Evolutionary conservation across 495 filamentous ascomycete genomes (phyloP).

Genomic region (Articulospora tetracladia): DNA sequence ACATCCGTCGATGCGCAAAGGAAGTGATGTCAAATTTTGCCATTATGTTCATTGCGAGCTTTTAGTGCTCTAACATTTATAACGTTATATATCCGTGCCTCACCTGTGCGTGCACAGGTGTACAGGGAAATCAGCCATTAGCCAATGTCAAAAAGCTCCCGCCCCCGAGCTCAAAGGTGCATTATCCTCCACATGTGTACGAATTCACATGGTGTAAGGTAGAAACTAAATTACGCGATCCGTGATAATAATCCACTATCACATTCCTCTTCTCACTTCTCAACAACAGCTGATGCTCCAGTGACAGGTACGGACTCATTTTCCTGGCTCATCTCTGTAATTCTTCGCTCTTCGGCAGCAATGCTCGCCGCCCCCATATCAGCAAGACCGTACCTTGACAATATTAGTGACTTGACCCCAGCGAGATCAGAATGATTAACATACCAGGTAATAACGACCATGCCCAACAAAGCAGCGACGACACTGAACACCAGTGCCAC

Average conservation of each 20-base stretch:
- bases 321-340: slow-evolving; percentile 7
- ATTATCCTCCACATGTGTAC: background rate
- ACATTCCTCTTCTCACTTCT: background rate
- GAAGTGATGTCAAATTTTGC: too few relatives aligned
- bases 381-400: slow-evolving; percentile 20
- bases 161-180: background rate
- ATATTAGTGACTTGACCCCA: background rate
- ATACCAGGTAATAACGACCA: slow-evolving; percentile 66
- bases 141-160: background rate
- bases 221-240: too few relatives aligned
- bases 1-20: too few relatives aligned
- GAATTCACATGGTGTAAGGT: too few relatives aligned
- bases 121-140: too few relatives aligned
- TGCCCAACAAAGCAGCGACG: slow-evolving; percentile 67
- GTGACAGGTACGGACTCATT: background rate
- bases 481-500: slow-evolving; percentile 71
- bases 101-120: too few relatives aligned
- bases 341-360: slow-evolving; percentile 13
- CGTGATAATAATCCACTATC: background rate
- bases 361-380: slow-evolving; percentile 24
- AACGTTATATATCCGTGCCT: too few relatives aligned
- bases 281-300: background rate
- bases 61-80: too few relatives aligned
- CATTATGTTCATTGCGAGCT: too few relatives aligned
- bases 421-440: slow-evolving; percentile 34